Evolutionary conservation across 1,284 basidiomycete genomes (phyloP), one percentile per base, ranked within the genome.

Genomic region (Trametes versicolor): DNA sequence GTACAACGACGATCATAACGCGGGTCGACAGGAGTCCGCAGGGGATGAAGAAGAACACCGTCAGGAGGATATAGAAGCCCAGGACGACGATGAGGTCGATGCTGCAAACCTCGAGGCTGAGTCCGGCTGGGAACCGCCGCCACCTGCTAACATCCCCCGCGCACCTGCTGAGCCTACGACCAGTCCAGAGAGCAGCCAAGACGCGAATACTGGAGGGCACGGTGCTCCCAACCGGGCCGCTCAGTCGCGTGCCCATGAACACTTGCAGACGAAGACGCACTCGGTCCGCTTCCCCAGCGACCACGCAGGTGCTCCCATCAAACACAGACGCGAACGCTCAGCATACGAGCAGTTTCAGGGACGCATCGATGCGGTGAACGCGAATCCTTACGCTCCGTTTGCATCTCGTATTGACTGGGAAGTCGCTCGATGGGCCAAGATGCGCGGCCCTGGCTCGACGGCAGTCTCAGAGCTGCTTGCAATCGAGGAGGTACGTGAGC

Each of bases 381-480:
- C 12, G 4, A 55, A 55, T 25, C 53, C 39, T 2, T 55, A 41
- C 13, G 58, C 69, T 2, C 72, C 72, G 13, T 73, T 72, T 39
- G 21, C 27, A 4, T 62, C 59, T 3, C 19, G 39, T 5, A 37
- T 70, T 2, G 69, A 73, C 19, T 73, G 66, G 65, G 68, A 70
- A 27, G 17, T 72, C 41, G 70, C 67, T 0, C 49, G 50, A 0
- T 72, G 72, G 71, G 68, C 71, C 0, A 73, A 71, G 32, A 21
- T 64, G 39, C 65, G 62, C 1, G 70, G 67, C 1, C 61, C 63
- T 1, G 58, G 69, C 12, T 72, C 69, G 2, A 71, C 62, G 7
- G 71, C 72, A 12, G 45, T 72, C 59, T 41, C 53, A 2, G 53
- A 55, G 23, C 12, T 55, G 37, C 23, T 74, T 0, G 39, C 25